phyloP scores from a whole-genome alignment of 2,329 filamentous ascomycete species.

The Colletotrichum lupini region DNA sequence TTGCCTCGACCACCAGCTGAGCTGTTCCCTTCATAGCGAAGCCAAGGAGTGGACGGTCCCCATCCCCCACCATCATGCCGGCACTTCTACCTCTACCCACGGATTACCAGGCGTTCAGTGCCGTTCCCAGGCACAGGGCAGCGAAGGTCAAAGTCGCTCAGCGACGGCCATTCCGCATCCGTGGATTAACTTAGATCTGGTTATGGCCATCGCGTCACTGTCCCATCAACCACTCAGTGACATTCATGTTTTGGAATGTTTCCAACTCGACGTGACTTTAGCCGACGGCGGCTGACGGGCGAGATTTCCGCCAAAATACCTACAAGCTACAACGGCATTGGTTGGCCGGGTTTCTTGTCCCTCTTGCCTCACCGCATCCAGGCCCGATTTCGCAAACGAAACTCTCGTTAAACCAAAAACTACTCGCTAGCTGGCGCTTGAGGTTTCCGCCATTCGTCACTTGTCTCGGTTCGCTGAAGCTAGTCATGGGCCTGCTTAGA shows the following conservation, averaged over 20 bases:
- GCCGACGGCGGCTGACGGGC: neutral
- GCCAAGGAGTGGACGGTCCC: neutral
- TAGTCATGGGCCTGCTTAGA: slow-evolving; percentile 1
- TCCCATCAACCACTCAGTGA: neutral
- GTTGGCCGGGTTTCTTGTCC: slow-evolving; percentile 1
- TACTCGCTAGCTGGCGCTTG: slow-evolving; percentile 9
- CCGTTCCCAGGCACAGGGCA: slow-evolving; percentile 13
- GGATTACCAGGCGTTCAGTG: neutral
- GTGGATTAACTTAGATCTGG: neutral
- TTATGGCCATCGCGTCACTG: slow-evolving; percentile 1
- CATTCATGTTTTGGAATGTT: neutral
- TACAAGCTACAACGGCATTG: neutral
- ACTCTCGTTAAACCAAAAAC: neutral
- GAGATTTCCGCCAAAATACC: neutral
- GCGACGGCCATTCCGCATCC: slow-evolving; percentile 8
- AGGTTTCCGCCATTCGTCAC: slow-evolving; percentile 20
- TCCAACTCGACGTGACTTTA: neutral
- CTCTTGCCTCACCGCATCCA: slow-evolving; percentile 4
- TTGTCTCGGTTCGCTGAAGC: slow-evolving; percentile 20
- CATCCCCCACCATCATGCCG: neutral
- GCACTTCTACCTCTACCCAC: neutral
- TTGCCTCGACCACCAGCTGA: neutral
- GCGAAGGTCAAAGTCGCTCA: neutral
- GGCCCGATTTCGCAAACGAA: neutral
- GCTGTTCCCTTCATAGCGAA: neutral